Conservation (phyloP, 2,329 filamentous ascomycete genomes). For the Sphaerulina vaccinii region DNA sequence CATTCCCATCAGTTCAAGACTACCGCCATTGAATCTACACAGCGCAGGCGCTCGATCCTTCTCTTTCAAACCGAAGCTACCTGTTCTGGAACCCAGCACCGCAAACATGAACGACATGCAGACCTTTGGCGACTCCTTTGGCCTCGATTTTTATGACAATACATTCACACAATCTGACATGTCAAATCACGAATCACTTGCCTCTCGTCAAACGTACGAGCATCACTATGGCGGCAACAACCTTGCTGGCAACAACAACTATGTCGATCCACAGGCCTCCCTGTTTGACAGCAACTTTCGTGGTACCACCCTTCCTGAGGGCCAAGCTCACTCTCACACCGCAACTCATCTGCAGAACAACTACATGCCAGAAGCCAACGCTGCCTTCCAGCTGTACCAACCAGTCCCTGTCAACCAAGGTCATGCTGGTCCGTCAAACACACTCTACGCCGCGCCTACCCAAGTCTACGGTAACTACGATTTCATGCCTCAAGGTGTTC, state of each 20-base stretch:
- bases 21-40: slow-evolving; percentile 1
- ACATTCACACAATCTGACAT: not conserved
- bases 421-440: not conserved
- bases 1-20: slow-evolving; percentile 2
- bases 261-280: not conserved
- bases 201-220: not conserved
- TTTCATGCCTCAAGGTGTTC: not conserved
- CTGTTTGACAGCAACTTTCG: not conserved
- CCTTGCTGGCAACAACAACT: too few species aligned
- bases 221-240: not conserved
- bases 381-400: not conserved
- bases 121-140: not conserved
- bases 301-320: not conserved
- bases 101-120: not conserved
- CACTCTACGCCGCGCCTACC: not conserved
- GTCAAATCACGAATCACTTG: not conserved
- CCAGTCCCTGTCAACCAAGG: not conserved
- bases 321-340: not conserved
- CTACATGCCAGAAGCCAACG: not conserved
- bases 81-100: slow-evolving; percentile 3
- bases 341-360: not conserved
- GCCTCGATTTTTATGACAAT: not conserved
- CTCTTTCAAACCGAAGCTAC: slow-evolving; percentile 3
- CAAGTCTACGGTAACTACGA: not conserved
- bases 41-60: slow-evolving; percentile 5